phyloP scores from a whole-genome alignment of 2,329 filamentous ascomycete genomes.

The Apiospora arundinis region DNA sequence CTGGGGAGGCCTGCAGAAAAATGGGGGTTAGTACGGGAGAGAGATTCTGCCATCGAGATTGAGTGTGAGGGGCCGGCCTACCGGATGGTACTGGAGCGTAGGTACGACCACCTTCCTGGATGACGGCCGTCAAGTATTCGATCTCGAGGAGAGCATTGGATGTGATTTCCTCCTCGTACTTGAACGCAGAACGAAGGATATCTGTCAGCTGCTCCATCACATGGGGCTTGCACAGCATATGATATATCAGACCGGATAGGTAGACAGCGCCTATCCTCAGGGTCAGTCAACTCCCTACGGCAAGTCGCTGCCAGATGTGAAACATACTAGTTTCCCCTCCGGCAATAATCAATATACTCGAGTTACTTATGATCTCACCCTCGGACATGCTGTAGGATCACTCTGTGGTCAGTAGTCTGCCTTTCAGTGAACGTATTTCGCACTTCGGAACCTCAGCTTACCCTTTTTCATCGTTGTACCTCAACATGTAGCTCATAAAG shows the following conservation, averaged over 20 bases:
- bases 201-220: slow-evolving; percentile 40
- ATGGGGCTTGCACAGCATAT: slow-evolving; percentile 46
- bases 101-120: slow-evolving; percentile 50
- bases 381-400: background rate
- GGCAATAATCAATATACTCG: slow-evolving; percentile 46
- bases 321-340: slow-evolving; percentile 59
- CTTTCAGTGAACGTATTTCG: too few relatives aligned
- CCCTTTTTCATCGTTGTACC: slow-evolving; percentile 5
- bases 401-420: background rate
- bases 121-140: slow-evolving; percentile 48
- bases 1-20: slow-evolving; percentile 32
- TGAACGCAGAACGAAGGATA: slow-evolving; percentile 48
- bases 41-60: too few relatives aligned
- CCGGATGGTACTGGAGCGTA: slow-evolving; percentile 43
- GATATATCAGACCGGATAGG: slow-evolving; percentile 47
- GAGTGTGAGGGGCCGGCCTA: too few relatives aligned
- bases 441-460: background rate
- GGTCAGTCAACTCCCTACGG: too few relatives aligned
- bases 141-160: slow-evolving; percentile 40
- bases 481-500: slow-evolving; percentile 20
- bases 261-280: background rate
- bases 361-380: slow-evolving; percentile 32
- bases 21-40: too few relatives aligned
- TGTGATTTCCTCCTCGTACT: slow-evolving; percentile 46
- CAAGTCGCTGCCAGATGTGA: too few relatives aligned